phyloP scores from a whole-genome alignment of 768 basidiomycete genomes.

The Suillus subluteus region DNA sequence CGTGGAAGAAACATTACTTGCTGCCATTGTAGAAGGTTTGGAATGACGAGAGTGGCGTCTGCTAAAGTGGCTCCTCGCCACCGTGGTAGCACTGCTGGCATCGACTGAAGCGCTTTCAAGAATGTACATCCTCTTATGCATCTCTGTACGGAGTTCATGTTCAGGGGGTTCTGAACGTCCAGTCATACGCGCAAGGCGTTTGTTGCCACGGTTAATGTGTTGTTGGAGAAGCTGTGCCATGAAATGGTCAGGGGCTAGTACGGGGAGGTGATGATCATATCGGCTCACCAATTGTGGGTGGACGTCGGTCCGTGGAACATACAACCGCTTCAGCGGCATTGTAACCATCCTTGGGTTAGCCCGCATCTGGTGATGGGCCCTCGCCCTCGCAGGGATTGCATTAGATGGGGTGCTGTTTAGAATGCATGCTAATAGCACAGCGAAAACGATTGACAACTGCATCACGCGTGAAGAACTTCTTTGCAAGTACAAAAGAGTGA shows the following conservation, averaged over 20 bases:
- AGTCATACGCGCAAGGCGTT: slow-evolving; percentile 71
- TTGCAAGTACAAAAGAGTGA: not conserved
- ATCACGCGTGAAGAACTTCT: slow-evolving; percentile 37
- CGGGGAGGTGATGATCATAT: not conserved
- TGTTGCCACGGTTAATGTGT: slow-evolving; percentile 65
- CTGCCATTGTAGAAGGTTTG: slow-evolving; percentile 6
- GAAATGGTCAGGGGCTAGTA: slow-evolving; percentile 6
- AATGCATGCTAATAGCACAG: slow-evolving; percentile 56
- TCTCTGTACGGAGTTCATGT: slow-evolving; percentile 46
- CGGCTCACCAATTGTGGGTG: slow-evolving; percentile 48
- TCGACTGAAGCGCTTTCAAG: slow-evolving; percentile 32
- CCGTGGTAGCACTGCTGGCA: not conserved
- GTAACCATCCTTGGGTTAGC: slow-evolving; percentile 39
- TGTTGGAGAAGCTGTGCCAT: slow-evolving; percentile 62
- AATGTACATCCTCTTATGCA: slow-evolving; percentile 46
- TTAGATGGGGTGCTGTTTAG: slow-evolving; percentile 43
- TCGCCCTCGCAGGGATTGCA: slow-evolving; percentile 23
- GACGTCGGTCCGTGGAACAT: slow-evolving; percentile 32
- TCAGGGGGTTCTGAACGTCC: slow-evolving; percentile 55
- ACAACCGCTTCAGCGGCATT: slow-evolving; percentile 44
- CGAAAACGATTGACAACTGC: slow-evolving; percentile 57
- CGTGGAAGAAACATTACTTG: slow-evolving; percentile 19
- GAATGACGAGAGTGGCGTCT: slow-evolving; percentile 17
- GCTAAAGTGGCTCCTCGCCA: slow-evolving; percentile 14
- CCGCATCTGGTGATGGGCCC: slow-evolving; percentile 16